Percentiles rank a stretch among this genome's conserved stretches.
Conservation (phyloP, 1,284 basidiomycete genomes). For the Papiliotrema fonsecae region DNA sequence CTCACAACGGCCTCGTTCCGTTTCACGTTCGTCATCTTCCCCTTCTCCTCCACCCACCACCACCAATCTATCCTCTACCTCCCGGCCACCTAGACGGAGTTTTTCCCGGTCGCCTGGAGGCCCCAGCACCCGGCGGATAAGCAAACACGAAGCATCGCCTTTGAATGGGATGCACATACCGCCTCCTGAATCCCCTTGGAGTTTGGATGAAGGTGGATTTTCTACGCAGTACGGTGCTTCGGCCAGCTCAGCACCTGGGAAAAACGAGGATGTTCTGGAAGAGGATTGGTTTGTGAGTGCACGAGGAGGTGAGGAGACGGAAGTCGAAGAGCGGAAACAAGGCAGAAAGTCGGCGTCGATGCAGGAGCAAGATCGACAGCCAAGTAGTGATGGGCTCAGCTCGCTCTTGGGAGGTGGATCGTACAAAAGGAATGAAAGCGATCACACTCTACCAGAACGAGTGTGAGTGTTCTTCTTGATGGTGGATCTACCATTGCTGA, state of each 20-base stretch:
- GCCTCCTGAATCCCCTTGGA: slow-evolving; percentile 2
- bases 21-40: slow-evolving; percentile 31
- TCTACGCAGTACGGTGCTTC: slow-evolving; percentile 28
- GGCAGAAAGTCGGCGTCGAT: slow-evolving; percentile 1
- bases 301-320: slow-evolving; percentile 9
- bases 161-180: slow-evolving; percentile 1
- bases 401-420: background rate
- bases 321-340: slow-evolving; percentile 1
- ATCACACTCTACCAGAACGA: background rate
- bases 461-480: background rate
- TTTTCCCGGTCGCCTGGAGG: background rate
- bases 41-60: slow-evolving; percentile 30
- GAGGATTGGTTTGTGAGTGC: slow-evolving; percentile 22
- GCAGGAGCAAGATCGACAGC: background rate
- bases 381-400: background rate
- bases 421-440: background rate
- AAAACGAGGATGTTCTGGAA: slow-evolving; percentile 22
- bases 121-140: background rate
- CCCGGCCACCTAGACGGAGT: background rate
- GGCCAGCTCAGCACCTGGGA: slow-evolving; percentile 25
- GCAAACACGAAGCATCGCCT: background rate
- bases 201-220: slow-evolving; percentile 9
- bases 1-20: slow-evolving; percentile 14
- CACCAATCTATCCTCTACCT: background rate
- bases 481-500: background rate